Base-by-base conservation (phyloP, 2,329 filamentous ascomycete genomes). In the Claviceps humidiphila region DNA sequence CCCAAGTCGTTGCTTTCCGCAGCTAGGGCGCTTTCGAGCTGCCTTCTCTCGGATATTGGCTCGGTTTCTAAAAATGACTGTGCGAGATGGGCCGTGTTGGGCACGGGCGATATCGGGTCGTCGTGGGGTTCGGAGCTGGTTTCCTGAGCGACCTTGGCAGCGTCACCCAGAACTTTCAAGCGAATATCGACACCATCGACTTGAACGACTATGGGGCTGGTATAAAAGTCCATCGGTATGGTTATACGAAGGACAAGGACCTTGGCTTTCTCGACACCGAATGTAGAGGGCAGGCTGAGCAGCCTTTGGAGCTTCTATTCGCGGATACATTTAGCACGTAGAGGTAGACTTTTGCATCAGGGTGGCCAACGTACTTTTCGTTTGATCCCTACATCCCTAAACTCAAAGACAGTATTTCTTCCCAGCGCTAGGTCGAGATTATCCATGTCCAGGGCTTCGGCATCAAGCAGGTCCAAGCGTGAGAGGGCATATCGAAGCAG, bases 191-290 rank as follows among this genome's bases (percentile, higher is more conserved):
- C 80, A 20, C 89, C 89, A 59, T 91, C 82, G 22, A 91, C 77
- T 63, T 95, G 87, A 60, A 91, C 80, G 34, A 79, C 74, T 63
- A 97, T 94, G 30, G 88, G 84, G 59, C 85, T 90, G 51, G 82
- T 85, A 66, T 90, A 89, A 58, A 96, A 84, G 66, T 96, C 88
- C 64, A 93, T 84, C 13, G 91, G 89, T 49, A 97, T 77, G 7
- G 85, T 94, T 51, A 96, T 73, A 61, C 86, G 85, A 24, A 97
- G 78, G 6, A 85, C 74, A 2, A 85, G 71, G 50, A 95, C 81
- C 57, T 82, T 83, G 53, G 91, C 90, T 63, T 81, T 84, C 50
- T 80, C 77, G 13, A 96, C 73, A 55, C 79, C 75, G 62, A 93
- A 79, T 5, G 80, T 78, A 1, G 82, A 70, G 0, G 90, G 90